These are phyloP conservation scores for Chaetomiaceae sp. DNA, from an alignment of 2,329 filamentous ascomycete genomes.

Conservation along the genomic window DNA sequence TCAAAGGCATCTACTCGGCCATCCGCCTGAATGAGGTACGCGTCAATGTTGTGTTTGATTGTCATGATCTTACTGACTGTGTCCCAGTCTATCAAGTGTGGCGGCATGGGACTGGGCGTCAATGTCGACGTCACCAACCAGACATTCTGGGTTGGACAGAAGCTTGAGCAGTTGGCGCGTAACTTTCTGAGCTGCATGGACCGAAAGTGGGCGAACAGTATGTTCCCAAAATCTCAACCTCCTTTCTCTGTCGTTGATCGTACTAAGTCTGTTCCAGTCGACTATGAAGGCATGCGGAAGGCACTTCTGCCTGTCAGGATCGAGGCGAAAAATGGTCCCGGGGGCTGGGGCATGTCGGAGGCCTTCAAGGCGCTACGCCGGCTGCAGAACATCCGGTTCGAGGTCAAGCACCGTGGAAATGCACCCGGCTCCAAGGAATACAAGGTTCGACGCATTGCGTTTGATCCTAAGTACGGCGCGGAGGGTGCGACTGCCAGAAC, in stretches of 20 bases:
- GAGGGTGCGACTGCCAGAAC: conserved; percentile 45
- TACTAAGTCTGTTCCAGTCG: conserved; percentile 22
- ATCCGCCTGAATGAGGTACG: conserved; percentile 64
- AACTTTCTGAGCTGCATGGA: conserved; percentile 23
- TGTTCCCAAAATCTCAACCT: conserved; percentile 1
- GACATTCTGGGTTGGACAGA: conserved; percentile 65
- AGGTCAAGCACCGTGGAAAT: conserved; percentile 48
- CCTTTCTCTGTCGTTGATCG: not conserved
- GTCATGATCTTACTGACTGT: conserved; percentile 22
- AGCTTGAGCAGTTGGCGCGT: conserved; percentile 34
- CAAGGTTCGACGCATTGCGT: conserved; percentile 46
- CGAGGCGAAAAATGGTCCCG: conserved; percentile 9
- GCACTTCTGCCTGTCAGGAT: conserved; percentile 32
- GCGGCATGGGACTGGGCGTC: conserved; percentile 61
- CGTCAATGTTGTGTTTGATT: not conserved
- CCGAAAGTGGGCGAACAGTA: conserved; percentile 26
- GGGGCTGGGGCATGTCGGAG: conserved; percentile 36
- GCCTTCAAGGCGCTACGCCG: conserved; percentile 50
- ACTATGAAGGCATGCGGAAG: conserved; percentile 28
- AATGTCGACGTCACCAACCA: conserved; percentile 92
- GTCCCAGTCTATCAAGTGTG: conserved; percentile 33
- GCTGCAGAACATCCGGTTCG: conserved; percentile 51
- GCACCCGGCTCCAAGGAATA: conserved; percentile 42
- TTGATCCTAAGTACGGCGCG: conserved; percentile 36
- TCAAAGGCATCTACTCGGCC: conserved; percentile 85